Evolutionary conservation across 2,329 filamentous ascomycete genomes (phyloP).

Genomic region (Metarhizium humberi): DNA sequence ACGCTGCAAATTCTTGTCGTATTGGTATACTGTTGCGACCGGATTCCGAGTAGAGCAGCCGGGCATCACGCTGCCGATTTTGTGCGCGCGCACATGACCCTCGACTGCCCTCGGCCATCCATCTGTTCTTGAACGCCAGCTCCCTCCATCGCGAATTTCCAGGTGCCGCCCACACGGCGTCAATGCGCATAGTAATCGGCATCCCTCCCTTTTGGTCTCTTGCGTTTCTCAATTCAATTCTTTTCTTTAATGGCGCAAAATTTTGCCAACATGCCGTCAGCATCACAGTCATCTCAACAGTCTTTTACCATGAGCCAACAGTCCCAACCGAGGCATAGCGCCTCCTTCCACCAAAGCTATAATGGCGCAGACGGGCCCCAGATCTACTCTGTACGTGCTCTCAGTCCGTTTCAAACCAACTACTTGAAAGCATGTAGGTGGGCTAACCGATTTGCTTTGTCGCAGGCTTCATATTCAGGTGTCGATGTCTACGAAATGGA

Average conservation of each 20-base stretch:
- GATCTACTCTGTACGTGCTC: conserved; percentile 50
- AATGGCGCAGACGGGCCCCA: conserved; percentile 36
- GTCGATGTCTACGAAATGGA: conserved; percentile 99
- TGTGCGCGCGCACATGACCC: background rate
- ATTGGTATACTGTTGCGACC: background rate
- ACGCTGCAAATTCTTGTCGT: background rate
- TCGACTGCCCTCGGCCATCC: background rate
- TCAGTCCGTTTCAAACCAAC: background rate
- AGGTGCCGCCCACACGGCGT: background rate
- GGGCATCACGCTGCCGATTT: background rate
- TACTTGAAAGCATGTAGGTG: background rate
- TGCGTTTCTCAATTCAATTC: background rate
- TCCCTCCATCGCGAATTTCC: conserved; percentile 1
- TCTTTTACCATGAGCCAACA: conserved; percentile 49
- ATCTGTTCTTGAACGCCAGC: background rate
- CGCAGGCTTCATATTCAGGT: conserved; percentile 79
- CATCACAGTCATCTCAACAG: conserved; percentile 45
- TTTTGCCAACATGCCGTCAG: conserved; percentile 23
- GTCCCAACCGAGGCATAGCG: conserved; percentile 31
- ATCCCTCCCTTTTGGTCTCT: background rate
- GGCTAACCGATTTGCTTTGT: background rate
- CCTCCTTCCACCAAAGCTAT: conserved; percentile 27
- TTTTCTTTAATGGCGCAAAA: background rate
- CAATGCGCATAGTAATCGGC: background rate
- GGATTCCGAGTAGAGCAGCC: background rate